phyloP scores from a whole-genome alignment of 306 rosid species.

The Macrotyloma uniflorum region DNA sequence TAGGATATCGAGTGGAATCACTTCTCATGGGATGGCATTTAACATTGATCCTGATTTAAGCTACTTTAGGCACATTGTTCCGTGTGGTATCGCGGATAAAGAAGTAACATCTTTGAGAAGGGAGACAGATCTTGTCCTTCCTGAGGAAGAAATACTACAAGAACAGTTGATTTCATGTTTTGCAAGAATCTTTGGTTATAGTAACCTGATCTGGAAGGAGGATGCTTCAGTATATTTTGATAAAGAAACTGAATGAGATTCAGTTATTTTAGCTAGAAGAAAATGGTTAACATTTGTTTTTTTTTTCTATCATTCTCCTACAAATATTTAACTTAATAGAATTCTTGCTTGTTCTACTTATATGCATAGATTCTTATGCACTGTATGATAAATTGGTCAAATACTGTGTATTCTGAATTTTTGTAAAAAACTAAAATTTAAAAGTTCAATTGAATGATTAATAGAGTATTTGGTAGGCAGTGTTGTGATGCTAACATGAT shows the following conservation, averaged over 20 bases:
- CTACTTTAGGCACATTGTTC: slow-evolving; percentile 81
- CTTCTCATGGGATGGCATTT: slow-evolving; percentile 90
- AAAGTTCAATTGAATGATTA: too few species aligned
- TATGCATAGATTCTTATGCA: too few species aligned
- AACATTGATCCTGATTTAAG: slow-evolving; percentile 85
- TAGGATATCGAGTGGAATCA: slow-evolving; percentile 72
- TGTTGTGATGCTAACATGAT: too few species aligned
- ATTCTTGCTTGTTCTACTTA: too few species aligned
- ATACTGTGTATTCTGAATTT: too few species aligned
- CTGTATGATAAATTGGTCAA: too few species aligned
- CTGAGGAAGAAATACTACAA: slow-evolving; percentile 59
- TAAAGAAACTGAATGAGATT: slow-evolving; percentile 45
- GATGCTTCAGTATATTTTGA: slow-evolving; percentile 40
- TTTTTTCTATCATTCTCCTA: too few species aligned
- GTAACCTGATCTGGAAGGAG: slow-evolving; percentile 60
- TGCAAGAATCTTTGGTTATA: slow-evolving; percentile 70
- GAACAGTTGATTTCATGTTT: slow-evolving; percentile 83
- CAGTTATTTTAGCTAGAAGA: slow-evolving; percentile 20
- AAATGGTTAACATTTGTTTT: too few species aligned
- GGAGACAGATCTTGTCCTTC: slow-evolving; percentile 64
- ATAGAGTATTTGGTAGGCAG: too few species aligned
- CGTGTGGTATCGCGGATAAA: slow-evolving; percentile 84
- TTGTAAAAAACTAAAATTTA: too few species aligned
- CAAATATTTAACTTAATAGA: too few species aligned
- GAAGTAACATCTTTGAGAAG: slow-evolving; percentile 80